Evolutionary conservation across 106 monocot genomes (phyloP).

Genomic region (Posidonia australis): DNA sequence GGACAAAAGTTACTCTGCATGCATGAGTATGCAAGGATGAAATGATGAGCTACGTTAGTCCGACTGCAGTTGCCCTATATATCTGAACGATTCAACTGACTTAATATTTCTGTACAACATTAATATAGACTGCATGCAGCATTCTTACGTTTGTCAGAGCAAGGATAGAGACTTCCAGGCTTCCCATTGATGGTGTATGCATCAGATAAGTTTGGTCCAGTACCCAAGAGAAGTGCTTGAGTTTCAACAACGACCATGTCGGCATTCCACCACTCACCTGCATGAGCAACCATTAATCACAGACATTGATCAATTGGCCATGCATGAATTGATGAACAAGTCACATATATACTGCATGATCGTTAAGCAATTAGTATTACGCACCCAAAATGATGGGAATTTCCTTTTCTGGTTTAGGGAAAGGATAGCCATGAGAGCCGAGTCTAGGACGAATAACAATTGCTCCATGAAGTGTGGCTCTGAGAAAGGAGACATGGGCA

Average conservation of each 20-base stretch:
- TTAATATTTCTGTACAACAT: too few species aligned
- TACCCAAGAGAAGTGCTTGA: slow-evolving; percentile 21
- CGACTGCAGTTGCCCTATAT: neutral
- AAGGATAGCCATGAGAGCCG: slow-evolving; percentile 34
- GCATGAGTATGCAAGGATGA: neutral
- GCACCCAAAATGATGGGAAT: slow-evolving; percentile 45
- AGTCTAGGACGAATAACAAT: slow-evolving; percentile 41
- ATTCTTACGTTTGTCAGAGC: slow-evolving; percentile 27
- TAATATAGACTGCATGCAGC: too few species aligned
- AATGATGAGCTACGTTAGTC: neutral
- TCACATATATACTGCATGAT: neutral
- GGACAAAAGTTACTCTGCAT: neutral
- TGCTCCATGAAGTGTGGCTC: slow-evolving; percentile 63
- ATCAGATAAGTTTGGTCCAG: slow-evolving; percentile 28
- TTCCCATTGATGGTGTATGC: slow-evolving; percentile 77
- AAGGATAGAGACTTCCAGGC: slow-evolving; percentile 52
- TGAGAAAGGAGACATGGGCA: slow-evolving; percentile 51
- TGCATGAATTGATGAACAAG: neutral
- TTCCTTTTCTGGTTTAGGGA: slow-evolving; percentile 47
- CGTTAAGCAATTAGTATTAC: too few species aligned
- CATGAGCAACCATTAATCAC: neutral
- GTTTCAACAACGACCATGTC: slow-evolving; percentile 38
- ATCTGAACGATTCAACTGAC: too few species aligned
- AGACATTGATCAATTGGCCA: too few species aligned
- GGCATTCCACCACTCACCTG: slow-evolving; percentile 83